phyloP scores from a whole-genome alignment of 2,329 filamentous ascomycete genomes.

The Juglanconis juglandina region DNA sequence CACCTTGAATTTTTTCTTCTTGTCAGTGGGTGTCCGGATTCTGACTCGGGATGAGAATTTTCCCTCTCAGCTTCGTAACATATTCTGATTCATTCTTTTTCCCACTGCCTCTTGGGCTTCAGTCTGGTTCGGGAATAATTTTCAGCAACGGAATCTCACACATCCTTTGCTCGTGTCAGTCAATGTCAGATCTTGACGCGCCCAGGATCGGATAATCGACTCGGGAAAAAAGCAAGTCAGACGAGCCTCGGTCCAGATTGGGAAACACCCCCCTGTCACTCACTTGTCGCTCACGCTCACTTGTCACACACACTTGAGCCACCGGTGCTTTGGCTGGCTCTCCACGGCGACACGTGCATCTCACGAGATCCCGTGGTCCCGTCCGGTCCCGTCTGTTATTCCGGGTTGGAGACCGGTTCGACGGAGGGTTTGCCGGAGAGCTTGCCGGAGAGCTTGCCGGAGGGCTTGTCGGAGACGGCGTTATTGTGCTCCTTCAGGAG shows the following conservation, averaged over 20 bases:
- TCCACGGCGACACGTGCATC: background rate
- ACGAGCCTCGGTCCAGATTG: conserved; percentile 8
- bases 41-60: conserved; percentile 13
- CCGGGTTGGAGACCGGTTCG: too few species aligned
- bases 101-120: background rate
- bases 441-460: too few species aligned
- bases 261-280: conserved; percentile 13
- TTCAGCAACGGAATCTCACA: background rate
- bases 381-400: too few species aligned
- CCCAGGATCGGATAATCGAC: conserved; percentile 12
- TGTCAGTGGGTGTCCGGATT: background rate
- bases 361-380: background rate
- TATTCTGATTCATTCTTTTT: conserved; percentile 14
- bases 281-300: background rate
- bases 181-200: conserved; percentile 1
- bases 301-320: too few species aligned
- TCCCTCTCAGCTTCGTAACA: background rate
- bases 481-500: background rate
- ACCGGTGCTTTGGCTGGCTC: too few species aligned
- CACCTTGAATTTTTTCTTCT: background rate
- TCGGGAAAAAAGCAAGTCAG: background rate
- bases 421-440: too few species aligned
- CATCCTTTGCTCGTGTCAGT: conserved; percentile 7
- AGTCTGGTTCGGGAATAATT: conserved; percentile 1
- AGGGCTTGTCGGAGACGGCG: too few species aligned